Evolutionary conservation across 2,329 filamentous ascomycete species (phyloP).

Genomic region (Hypomyces perniciosus): DNA sequence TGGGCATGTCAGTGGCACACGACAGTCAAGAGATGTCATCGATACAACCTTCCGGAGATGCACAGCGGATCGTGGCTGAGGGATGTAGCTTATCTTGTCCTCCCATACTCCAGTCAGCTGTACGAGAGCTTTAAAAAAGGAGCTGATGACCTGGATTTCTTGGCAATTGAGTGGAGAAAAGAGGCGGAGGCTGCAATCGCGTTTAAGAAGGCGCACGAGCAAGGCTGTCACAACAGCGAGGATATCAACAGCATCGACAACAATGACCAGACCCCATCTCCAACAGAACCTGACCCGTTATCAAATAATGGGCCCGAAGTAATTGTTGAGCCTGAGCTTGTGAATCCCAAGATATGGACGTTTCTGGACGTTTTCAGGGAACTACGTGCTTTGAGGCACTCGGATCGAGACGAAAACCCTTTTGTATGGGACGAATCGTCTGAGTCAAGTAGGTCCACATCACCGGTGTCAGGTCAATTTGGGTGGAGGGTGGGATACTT

Average conservation of each 20-base stretch:
- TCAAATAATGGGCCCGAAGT: too few relatives aligned
- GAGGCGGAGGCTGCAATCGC: constrained; percentile 5
- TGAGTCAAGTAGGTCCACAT: too few relatives aligned
- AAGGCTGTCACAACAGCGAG: background rate
- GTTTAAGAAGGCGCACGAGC: background rate
- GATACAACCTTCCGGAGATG: constrained; percentile 7
- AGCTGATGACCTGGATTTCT: constrained; percentile 7
- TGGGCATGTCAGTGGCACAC: constrained; percentile 11
- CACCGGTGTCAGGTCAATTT: too few relatives aligned
- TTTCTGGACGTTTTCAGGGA: constrained; percentile 7
- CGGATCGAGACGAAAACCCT: background rate
- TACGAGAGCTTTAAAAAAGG: constrained; percentile 8
- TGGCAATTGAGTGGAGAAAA: constrained; percentile 8
- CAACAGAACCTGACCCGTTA: too few relatives aligned
- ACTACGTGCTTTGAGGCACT: constrained; percentile 5
- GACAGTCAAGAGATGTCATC: constrained; percentile 7
- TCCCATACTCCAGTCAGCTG: constrained; percentile 2
- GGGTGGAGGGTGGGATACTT: too few relatives aligned
- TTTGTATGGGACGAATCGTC: too few relatives aligned
- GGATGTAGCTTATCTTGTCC: constrained; percentile 4
- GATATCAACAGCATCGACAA: background rate
- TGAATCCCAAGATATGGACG: constrained; percentile 1
- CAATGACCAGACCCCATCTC: background rate
- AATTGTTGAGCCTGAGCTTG: too few relatives aligned
- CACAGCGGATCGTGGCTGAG: constrained; percentile 10